Evolutionary conservation across 2,329 filamentous ascomycete species (phyloP), one percentile per base, ranked within the genome.

Genomic region (Fonsecaea pugnacius): DNA sequence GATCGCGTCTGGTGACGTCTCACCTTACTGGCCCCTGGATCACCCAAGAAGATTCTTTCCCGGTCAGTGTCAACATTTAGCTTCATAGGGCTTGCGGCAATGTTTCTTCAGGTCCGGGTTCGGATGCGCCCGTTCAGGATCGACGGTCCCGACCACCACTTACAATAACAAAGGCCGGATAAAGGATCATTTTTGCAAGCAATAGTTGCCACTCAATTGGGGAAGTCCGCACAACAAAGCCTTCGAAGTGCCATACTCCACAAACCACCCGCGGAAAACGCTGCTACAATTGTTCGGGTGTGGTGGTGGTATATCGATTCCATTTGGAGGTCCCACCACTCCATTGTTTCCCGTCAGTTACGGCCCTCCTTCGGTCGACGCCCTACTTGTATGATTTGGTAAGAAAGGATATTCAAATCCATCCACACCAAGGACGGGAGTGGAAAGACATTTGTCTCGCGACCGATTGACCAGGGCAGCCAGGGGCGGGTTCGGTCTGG

Each of bases 71-170:
- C 43, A 27, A 48, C 43, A 27, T 48, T 12, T 48, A 21, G 43
- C 43, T 27, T 48, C 43, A 21, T 21, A 48, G 43, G 9, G 18
- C 18, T 48, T 48, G 9, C 43, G 21, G 18, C 18, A 48, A 48
- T 24, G 18, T 43, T 43, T 43, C n/a, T 48, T 48, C 43, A 48
- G 4, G 10, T 21, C 21, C 43, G 18, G 43, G 21, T 12, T 48
- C 43, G 43, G 43, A 48, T 48, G 43, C 43, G 43, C 43, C 43
- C 43, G 43, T 48, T 30, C 27, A 48, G 21, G 10, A 24, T 24
- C 43, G 43, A 48, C 43, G 43, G 43, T 48, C 43, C 43, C 43
- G 43, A 24, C 43, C 43, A 48, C 1, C 43, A 3, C 43, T n/a
- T n/a, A 18, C 38, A 9, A 43, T 4, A 18, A 6, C 8, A n/a